Conservation (phyloP, 768 basidiomycete species). For the Amanita inopinata region DNA sequence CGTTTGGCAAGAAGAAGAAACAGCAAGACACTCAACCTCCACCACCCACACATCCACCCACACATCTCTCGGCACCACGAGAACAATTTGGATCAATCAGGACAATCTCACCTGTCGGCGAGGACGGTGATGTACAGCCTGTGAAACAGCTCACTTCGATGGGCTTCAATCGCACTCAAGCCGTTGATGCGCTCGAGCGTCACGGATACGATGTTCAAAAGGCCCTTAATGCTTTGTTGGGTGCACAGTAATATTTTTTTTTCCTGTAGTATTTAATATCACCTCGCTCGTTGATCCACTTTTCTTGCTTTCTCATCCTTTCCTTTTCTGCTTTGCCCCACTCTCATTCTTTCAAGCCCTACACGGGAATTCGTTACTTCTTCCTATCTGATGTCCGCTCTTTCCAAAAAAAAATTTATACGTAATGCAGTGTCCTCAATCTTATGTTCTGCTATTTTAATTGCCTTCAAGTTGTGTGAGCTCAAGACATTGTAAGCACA, state of each 20-base stretch:
- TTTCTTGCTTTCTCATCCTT: conserved; percentile 3
- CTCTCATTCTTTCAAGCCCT: conserved; percentile 3
- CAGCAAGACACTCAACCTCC: conserved; percentile 29
- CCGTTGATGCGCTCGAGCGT: conserved; percentile 76
- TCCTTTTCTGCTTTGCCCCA: not conserved
- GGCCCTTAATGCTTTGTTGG: conserved; percentile 69
- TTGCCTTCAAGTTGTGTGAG: no score
- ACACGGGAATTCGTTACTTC: not conserved
- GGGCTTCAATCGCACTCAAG: conserved; percentile 83
- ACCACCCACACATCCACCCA: conserved; percentile 29
- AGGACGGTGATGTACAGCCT: conserved; percentile 61
- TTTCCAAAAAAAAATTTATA: no score
- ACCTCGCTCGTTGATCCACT: not conserved
- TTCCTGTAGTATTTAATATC: conserved; percentile 4
- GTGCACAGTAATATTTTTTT: conserved; percentile 13
- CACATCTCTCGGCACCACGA: conserved; percentile 26
- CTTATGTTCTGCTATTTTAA: no score
- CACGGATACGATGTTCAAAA: conserved; percentile 73
- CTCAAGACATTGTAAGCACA: not conserved
- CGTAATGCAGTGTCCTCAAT: no score
- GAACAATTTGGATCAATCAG: conserved; percentile 23
- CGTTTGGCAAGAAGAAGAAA: conserved; percentile 72
- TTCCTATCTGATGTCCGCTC: not conserved
- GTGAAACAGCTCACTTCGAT: conserved; percentile 78
- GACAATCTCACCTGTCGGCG: conserved; percentile 36